Base-by-base conservation (phyloP, 495 filamentous ascomycete species). In the Aspergillus nidulans region DNA sequence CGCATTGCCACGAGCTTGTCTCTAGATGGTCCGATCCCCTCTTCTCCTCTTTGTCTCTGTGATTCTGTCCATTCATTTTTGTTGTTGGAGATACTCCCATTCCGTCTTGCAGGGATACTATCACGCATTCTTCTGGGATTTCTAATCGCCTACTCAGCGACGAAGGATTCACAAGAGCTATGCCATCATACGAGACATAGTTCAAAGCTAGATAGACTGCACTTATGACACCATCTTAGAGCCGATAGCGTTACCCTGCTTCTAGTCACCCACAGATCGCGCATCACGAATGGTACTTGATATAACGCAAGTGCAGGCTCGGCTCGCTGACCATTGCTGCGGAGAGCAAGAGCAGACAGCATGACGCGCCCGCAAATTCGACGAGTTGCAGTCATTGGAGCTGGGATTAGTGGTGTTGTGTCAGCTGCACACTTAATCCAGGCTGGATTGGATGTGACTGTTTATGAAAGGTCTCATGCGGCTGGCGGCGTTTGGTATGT, bases 341-440 rank as follows among this genome's bases (percentile, higher is more conserved):
- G 49, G 20, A n/a, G 40, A 38, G 28, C 26, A 16, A 8, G 28
- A 38, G 13, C 19, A 40, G 5, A 32, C 8, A 47, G 28, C 38
- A 73, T 75, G 69, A 58, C 41, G 16, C 62, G 61, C 6, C 38
- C 18, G 0, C 19, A 57, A 1, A 53, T 65, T 34, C 71, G 72
- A 34, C 66, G 65, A 24, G 81, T 87, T 1, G 87, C 84, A 10
- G 78, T 90, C 15, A 85, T 90, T 52, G 87, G 87, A 3, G 85
- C 85, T 24, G 85, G 87, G 8, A 83, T 89, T 38, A 86, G 82
- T 51, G 85, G 87, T 8, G 78, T 90, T 23, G 76, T 77, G 3
- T 72, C 82, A 10, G 83, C 84, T 16, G 83, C 77, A 6, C 82
- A 89, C 65, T 71, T 90, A 30, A 75, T 81, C 30, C 75, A 68